A percentile compares a stretch with the other conserved stretches of the same genome.
These are phyloP conservation scores for Arthroderma sp. DNA, from an alignment of 2,329 filamentous ascomycete species.

Conservation along the genomic window DNA sequence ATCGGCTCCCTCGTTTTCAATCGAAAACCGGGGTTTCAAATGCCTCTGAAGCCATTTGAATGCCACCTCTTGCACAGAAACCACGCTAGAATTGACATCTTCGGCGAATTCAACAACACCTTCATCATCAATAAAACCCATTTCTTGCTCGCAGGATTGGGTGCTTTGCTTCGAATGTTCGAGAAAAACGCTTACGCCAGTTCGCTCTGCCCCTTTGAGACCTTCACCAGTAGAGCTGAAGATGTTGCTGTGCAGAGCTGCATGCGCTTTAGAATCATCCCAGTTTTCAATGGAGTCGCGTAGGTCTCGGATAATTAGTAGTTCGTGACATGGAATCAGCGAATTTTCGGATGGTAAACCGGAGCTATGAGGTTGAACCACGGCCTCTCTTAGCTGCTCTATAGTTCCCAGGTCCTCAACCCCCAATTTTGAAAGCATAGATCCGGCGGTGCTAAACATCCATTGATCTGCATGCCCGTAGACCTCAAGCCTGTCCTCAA, in stretches of 20 bases:
- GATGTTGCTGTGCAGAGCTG: conserved; percentile 36
- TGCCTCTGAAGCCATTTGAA: conserved; percentile 42
- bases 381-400: conserved; percentile 23
- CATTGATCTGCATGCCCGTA: conserved; percentile 44
- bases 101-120: conserved; percentile 30
- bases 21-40: conserved; percentile 28
- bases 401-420: conserved; percentile 34
- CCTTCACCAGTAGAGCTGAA: conserved; percentile 35
- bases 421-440: conserved; percentile 39
- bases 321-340: conserved; percentile 3
- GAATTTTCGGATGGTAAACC: conserved; percentile 11
- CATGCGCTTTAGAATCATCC: conserved; percentile 33
- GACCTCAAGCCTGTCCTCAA: conserved; percentile 41
- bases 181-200: conserved; percentile 43
- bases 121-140: conserved; percentile 26
- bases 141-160: conserved; percentile 27
- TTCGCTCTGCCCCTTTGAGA: conserved; percentile 34
- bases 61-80: conserved; percentile 38
- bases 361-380: conserved; percentile 10
- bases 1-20: conserved; percentile 8
- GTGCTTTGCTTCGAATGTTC: conserved; percentile 39
- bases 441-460: conserved; percentile 41
- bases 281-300: conserved; percentile 30
- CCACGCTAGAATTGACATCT: conserved; percentile 34
- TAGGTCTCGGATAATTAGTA: conserved; percentile 16